A percentile compares a stretch with the other conserved stretches of the same genome.
Evolutionary conservation across 306 rosid genomes (phyloP).

Genomic region (Sindora glabra): DNA sequence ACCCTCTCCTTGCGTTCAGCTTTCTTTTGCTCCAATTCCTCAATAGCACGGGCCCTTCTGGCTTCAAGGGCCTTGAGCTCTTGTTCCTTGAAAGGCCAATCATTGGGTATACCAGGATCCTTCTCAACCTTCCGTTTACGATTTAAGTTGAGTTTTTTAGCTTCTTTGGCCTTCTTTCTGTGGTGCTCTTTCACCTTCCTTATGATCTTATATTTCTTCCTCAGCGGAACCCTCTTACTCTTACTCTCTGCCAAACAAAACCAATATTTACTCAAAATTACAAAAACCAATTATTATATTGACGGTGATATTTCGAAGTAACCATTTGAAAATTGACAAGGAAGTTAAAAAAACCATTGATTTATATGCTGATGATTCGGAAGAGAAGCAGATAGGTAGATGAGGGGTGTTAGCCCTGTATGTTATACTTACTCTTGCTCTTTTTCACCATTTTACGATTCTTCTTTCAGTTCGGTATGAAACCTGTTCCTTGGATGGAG

Average conservation of each 20-base stretch:
- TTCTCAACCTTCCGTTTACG: conserved; percentile 72
- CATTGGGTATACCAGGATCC: conserved; percentile 98
- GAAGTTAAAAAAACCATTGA: neutral
- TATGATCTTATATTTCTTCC: conserved; percentile 76
- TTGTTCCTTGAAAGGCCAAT: conserved; percentile 96
- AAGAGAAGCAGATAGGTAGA: too few species aligned
- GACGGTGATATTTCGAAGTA: too few species aligned
- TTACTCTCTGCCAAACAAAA: conserved; percentile 64
- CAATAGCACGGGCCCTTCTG: conserved; percentile 59
- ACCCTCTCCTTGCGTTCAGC: conserved; percentile 95
- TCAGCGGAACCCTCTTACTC: conserved; percentile 84
- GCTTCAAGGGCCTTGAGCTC: conserved; percentile 87
- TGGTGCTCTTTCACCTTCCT: conserved; percentile 85
- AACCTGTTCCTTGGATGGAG: too few species aligned
- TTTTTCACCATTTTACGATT: conserved; percentile 59
- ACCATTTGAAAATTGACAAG: neutral
- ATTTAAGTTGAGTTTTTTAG: conserved; percentile 59
- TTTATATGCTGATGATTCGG: neutral
- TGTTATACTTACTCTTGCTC: conserved; percentile 75
- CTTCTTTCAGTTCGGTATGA: too few species aligned
- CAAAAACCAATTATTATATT: neutral
- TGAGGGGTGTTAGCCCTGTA: neutral
- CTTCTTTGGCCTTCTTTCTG: conserved; percentile 82
- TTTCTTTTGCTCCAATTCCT: conserved; percentile 80
- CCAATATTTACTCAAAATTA: neutral